phyloP scores from a whole-genome alignment of 139 green algal species.

The Desmodesmus armatus region DNA sequence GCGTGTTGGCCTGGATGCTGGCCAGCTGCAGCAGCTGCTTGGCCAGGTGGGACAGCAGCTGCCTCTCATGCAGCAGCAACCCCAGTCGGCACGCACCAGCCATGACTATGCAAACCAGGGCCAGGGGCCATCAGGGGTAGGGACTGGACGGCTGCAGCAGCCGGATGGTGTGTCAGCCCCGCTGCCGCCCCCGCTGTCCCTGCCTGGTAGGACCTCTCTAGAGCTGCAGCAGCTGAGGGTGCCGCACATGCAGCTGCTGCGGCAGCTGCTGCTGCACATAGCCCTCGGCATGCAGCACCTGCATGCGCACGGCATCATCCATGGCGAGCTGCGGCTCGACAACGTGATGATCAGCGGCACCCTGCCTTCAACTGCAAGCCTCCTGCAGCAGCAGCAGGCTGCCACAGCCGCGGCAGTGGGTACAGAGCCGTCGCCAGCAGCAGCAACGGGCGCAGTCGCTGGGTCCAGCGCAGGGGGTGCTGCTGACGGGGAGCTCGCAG shows the following conservation, averaged over 20 bases:
- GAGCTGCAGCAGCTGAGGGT: not conserved
- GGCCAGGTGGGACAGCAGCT: conserved; percentile 32
- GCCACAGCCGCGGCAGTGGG: not conserved
- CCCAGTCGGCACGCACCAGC: too few relatives aligned
- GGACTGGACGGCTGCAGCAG: not conserved
- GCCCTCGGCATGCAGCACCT: conserved; percentile 50
- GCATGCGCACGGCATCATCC: conserved; percentile 50
- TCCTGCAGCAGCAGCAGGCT: conserved; percentile 8
- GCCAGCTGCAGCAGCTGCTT: conserved; percentile 15
- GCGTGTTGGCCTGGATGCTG: not conserved
- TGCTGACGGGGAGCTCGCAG: too few relatives aligned
- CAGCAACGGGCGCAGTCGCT: too few relatives aligned
- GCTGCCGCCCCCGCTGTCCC: too few relatives aligned
- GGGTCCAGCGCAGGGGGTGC: too few relatives aligned
- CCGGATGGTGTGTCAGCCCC: not conserved
- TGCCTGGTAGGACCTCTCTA: not conserved
- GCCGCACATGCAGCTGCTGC: conserved; percentile 45
- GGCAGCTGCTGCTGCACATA: conserved; percentile 53
- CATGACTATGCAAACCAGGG: not conserved
- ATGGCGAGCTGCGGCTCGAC: conserved; percentile 58
- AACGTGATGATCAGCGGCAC: conserved; percentile 54
- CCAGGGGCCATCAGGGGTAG: too few relatives aligned
- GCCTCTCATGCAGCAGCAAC: not conserved
- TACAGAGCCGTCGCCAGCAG: not conserved
- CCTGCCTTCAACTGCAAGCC: not conserved